Percentiles rank a stretch among this genome's conserved stretches.
Evolutionary conservation across 768 basidiomycete species (phyloP).

Genomic region (Chlorophyllum brunneum): DNA sequence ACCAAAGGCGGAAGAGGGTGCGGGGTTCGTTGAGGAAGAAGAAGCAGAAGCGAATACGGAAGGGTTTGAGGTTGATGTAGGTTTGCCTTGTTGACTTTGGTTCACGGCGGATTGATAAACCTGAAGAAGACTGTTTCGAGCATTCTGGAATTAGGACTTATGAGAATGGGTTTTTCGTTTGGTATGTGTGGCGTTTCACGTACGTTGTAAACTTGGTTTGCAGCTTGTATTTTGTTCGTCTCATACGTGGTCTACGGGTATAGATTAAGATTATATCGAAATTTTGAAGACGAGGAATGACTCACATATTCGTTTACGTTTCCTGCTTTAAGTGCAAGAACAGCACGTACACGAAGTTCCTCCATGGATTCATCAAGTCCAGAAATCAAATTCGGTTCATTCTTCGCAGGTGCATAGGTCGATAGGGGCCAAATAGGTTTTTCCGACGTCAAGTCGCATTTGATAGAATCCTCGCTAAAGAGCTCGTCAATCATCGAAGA

Average conservation of each 20-base stretch:
- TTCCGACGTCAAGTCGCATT: slow-evolving; percentile 64
- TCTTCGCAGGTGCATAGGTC: slow-evolving; percentile 73
- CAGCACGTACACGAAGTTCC: slow-evolving; percentile 70
- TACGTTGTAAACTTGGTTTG: slow-evolving; percentile 45
- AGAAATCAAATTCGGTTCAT: slow-evolving; percentile 60
- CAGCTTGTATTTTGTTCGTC: slow-evolving; percentile 45
- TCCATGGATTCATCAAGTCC: slow-evolving; percentile 75
- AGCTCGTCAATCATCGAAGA: not conserved
- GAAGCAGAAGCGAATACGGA: no score
- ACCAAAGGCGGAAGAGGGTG: slow-evolving; percentile 19
- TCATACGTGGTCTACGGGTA: slow-evolving; percentile 52
- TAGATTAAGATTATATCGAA: not conserved
- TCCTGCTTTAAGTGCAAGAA: slow-evolving; percentile 48
- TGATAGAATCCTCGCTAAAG: slow-evolving; percentile 56
- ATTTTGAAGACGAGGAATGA: slow-evolving; percentile 10
- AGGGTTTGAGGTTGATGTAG: no score
- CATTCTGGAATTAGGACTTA: slow-evolving; percentile 31
- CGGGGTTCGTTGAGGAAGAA: not conserved
- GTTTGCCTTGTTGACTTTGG: slow-evolving; percentile 16
- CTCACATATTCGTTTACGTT: slow-evolving; percentile 67
- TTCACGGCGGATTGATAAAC: slow-evolving; percentile 36
- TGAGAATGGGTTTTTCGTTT: not conserved
- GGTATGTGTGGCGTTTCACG: slow-evolving; percentile 13
- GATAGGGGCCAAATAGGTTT: slow-evolving; percentile 79
- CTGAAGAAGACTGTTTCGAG: slow-evolving; percentile 43